Evolutionary conservation across 208 protist species (phyloP), one percentile per base, ranked within the genome.

Genomic region (Crithidia sp.): DNA sequence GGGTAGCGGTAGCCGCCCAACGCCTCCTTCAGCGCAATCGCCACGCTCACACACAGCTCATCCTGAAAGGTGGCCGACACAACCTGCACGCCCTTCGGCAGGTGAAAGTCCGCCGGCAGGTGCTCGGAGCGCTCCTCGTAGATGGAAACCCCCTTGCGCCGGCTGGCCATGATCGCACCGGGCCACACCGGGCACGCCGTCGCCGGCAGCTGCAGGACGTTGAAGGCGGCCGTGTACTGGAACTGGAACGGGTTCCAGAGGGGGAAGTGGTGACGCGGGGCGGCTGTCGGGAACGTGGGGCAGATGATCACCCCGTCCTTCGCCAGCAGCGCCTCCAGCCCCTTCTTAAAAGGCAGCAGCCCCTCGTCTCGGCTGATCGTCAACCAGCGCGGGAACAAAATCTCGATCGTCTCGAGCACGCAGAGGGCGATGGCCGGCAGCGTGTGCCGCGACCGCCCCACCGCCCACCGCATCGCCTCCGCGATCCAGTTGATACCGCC

Each of bases 211-310:
- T 90, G 91, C 69, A 94, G 76, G 50, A 92, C 89, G 62, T 96
- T 96, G 75, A 96, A 96, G 55, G 82, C 86, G 5, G 91, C 91
- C 36, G 89, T 92, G 86, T 96, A 96, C 72, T 93, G 88, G 57
- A 93, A 96, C 73, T 93, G 82, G 40, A 96, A 90, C 4, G 89
- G 84, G 54, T 84, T 84, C 76, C 88, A 84, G 10, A 90, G 66
- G 16, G 85, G 84, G 43, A 67, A 71, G 77, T 96, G 91, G 69
- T 96, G 91, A 5, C 83, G 81, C 70, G 84, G 89, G 7, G 89
- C 89, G 6, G 84, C 59, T 14, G 66, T 56, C 17, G 91, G 91
- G 75, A 94, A 96, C 16, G 91, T 87, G 12, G 91, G 91, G 19
- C 76, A 67, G 47, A 96, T 65, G 56, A 96, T 82, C 7, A 96